A percentile compares a stretch with the other conserved stretches of the same genome.
Evolutionary conservation across 1,139 yeast genomes (phyloP).

Genomic region (Debaryomyces coudertii): DNA sequence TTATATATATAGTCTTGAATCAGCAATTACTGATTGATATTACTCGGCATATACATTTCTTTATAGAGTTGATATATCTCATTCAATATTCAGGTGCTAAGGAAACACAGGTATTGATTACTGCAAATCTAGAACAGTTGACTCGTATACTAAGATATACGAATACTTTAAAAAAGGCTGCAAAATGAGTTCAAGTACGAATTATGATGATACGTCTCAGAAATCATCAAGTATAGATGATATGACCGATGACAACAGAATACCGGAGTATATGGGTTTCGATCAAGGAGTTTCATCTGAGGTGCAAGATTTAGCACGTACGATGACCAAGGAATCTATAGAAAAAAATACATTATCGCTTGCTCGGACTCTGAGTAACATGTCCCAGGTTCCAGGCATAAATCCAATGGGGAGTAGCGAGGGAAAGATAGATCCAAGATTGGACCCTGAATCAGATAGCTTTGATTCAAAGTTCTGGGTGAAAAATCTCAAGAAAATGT

Average conservation of each 20-base stretch:
- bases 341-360: constrained; percentile 13
- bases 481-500: constrained; percentile 25
- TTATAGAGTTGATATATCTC: background rate
- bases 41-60: background rate
- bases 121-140: background rate
- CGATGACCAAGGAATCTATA: constrained; percentile 26
- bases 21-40: background rate
- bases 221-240: background rate
- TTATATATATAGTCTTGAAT: background rate
- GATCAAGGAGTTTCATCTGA: constrained; percentile 29
- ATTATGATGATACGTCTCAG: background rate
- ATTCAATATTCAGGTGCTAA: background rate
- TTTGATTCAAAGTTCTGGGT: constrained; percentile 30
- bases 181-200: background rate
- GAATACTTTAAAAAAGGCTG: background rate
- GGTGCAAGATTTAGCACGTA: constrained; percentile 35
- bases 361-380: constrained; percentile 7
- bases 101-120: background rate
- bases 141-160: background rate
- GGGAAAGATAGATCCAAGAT: constrained; percentile 15
- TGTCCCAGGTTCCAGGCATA: constrained; percentile 10
- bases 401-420: constrained; percentile 1
- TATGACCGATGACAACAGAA: constrained; percentile 20
- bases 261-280: constrained; percentile 33
- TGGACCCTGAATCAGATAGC: constrained; percentile 22